These are phyloP conservation scores for Mediolabrus comicus DNA, from an alignment of 108 stramenopile genomes.

Conservation along the genomic window DNA sequence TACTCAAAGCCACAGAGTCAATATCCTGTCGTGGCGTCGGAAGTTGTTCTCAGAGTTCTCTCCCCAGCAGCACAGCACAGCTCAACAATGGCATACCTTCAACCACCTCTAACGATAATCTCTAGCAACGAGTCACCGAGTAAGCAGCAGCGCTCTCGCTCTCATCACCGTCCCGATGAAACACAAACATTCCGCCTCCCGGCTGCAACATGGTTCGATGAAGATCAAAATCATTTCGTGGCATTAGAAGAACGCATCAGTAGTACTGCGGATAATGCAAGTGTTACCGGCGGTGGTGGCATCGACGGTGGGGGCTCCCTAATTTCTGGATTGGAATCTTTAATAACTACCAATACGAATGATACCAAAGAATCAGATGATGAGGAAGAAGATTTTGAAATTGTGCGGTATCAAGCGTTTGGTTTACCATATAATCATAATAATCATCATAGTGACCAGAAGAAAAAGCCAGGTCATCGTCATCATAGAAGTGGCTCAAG, in stretches of 20 bases:
- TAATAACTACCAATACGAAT: not conserved
- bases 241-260: constrained; percentile 3
- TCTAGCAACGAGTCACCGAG: not conserved
- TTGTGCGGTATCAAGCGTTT: constrained; percentile 37
- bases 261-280: not conserved
- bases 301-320: not conserved
- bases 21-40: too few species aligned
- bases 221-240: constrained; percentile 37
- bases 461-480: not conserved
- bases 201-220: constrained; percentile 44
- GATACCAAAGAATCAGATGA: not conserved
- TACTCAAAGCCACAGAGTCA: too few species aligned
- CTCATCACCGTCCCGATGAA: not conserved
- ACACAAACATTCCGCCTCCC: constrained; percentile 7
- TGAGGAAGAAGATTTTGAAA: not conserved
- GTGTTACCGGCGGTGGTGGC: not conserved
- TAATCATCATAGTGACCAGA: not conserved
- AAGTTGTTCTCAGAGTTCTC: too few species aligned
- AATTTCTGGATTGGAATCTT: not conserved
- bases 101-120: constrained; percentile 33
- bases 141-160: not conserved
- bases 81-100: constrained; percentile 29
- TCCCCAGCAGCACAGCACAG: not conserved
- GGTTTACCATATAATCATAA: constrained; percentile 16
- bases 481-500: not conserved